Evolutionary conservation across 2,329 filamentous ascomycete genomes (phyloP), one percentile per base, ranked within the genome.

Genomic region (Microdochium trichocladiopsis): DNA sequence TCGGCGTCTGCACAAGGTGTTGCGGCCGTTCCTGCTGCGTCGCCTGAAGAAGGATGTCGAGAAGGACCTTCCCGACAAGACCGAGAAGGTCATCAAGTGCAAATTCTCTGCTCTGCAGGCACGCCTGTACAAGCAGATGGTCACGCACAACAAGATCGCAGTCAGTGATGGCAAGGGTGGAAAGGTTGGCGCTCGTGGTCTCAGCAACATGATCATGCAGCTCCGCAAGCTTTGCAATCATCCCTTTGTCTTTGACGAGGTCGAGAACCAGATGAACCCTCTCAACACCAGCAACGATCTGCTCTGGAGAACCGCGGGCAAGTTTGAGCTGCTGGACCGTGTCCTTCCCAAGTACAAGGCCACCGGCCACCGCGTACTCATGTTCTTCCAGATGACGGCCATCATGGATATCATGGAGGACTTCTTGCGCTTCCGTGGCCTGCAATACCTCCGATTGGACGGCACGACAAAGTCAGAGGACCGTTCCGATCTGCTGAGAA

Each of bases 401-500:
- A 99, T 99, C 67, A 99, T 99, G 94, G 96, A 99, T 72, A 99
- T 99, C 64, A 97, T 99, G 94, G 94, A 99, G 63, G 94, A 99
- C 68, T 99, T 95, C 68, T 72, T 99, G 56, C 87, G 93, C 3
- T 87, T 90, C 64, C 83, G 90, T 58, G 87, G 86, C 48, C 78
- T 96, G 60, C 80, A 88, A 63, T 99, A 95, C 67, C 79, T 99
- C 59, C 91, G 94, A 67, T 78, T 99, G 54, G 94, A 99, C 64
- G 94, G 94, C 75, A 94, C 91, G 1, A 99, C 94, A 47, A 99
- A 99, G 69, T 92, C 94, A 1, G 94, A 99, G 64, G 94, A 99
- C 71, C 90, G 94, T 59, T 96, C 92, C 1, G 91, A 96, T 50
- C 78, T 99, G 52, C 75, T 99, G 54, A 87, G 82, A 62, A 78